phyloP scores from a whole-genome alignment of 441 rosid species.

The Erysimum cheiri region DNA sequence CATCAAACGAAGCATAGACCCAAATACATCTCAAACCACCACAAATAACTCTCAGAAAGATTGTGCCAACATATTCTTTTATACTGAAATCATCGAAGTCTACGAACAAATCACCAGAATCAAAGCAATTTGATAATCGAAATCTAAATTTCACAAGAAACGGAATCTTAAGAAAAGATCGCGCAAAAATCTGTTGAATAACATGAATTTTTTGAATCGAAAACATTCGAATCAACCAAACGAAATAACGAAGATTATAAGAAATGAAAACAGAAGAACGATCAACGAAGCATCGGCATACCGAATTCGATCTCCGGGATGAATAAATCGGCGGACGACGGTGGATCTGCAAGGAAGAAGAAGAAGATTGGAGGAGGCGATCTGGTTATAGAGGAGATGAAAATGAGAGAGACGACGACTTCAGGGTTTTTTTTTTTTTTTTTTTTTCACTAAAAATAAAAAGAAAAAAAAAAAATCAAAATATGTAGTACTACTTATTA shows the following conservation, averaged over 20 bases:
- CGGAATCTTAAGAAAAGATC: neutral
- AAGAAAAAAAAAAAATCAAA: too few relatives aligned
- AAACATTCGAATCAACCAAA: constrained; percentile 8
- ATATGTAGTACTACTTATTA: too few relatives aligned
- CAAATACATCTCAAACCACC: constrained; percentile 3
- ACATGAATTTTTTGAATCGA: neutral
- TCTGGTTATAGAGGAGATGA: constrained; percentile 18
- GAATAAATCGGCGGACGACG: neutral
- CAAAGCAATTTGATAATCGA: neutral
- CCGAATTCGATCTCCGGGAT: constrained; percentile 2
- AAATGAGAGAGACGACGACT: constrained; percentile 16
- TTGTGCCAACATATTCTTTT: too few relatives aligned
- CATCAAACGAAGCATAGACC: neutral
- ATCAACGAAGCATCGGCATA: neutral
- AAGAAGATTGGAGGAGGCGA: constrained; percentile 16
- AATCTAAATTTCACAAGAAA: neutral
- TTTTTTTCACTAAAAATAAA: neutral
- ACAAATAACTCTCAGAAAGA: neutral
- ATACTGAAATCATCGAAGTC: neutral
- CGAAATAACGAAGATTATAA: neutral
- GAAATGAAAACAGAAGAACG: neutral
- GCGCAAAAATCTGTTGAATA: neutral
- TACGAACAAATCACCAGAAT: neutral
- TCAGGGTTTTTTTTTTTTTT: neutral
- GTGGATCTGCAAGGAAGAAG: constrained; percentile 33